phyloP scores from a whole-genome alignment of 768 basidiomycete genomes.

The Lactifluus piperatus region DNA sequence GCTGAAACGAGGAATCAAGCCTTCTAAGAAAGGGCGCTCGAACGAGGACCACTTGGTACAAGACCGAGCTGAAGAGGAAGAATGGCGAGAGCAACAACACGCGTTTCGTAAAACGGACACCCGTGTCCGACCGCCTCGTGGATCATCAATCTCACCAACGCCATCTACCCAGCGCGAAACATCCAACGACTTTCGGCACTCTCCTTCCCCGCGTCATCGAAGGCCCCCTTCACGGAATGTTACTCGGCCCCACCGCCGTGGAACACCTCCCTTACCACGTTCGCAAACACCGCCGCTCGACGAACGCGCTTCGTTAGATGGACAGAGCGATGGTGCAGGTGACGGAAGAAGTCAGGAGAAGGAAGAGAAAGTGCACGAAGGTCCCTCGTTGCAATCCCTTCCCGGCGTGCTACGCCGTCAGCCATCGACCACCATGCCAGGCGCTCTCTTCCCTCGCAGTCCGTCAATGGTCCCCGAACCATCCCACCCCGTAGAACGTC shows the following conservation, averaged over 20 bases:
- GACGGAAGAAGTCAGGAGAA: conserved; percentile 20
- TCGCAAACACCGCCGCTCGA: neutral
- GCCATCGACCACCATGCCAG: conserved; percentile 64
- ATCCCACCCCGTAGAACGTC: conserved; percentile 23
- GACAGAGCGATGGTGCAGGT: neutral
- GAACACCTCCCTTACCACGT: neutral
- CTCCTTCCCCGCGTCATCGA: neutral
- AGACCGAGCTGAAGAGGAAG: neutral
- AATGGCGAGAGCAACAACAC: conserved; percentile 1
- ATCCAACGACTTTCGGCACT: neutral
- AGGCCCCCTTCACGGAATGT: neutral
- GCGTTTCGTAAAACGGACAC: neutral
- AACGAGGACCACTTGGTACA: neutral
- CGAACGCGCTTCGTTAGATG: neutral
- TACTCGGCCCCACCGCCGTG: neutral
- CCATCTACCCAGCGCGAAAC: neutral
- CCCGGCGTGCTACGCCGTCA: conserved; percentile 31
- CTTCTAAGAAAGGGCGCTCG: neutral
- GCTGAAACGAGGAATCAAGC: neutral
- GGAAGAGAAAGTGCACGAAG: conserved; percentile 6
- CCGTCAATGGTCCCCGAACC: conserved; percentile 46
- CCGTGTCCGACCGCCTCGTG: conserved; percentile 3
- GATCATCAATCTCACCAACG: conserved; percentile 4
- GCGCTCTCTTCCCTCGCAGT: conserved; percentile 67
- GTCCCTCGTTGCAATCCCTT: conserved; percentile 22